Evolutionary conservation across 2,329 filamentous ascomycete genomes (phyloP).

Genomic region (Arachnomyces sp.): DNA sequence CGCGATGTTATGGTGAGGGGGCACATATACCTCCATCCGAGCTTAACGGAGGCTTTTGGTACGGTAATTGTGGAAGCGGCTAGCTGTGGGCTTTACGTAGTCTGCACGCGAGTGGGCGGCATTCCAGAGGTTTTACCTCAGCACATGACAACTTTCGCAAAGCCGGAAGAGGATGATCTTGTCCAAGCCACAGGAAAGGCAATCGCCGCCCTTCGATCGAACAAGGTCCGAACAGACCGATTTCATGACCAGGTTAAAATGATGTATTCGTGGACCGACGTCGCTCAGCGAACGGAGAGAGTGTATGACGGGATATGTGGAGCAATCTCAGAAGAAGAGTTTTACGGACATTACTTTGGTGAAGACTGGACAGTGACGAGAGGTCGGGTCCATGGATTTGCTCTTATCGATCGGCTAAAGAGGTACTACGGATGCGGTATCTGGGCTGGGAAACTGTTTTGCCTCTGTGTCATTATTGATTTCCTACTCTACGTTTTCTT

Average conservation of each 20-base stretch:
- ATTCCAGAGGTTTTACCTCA: constrained; percentile 92
- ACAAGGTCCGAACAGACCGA: constrained; percentile 79
- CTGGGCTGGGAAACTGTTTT: constrained; percentile 97
- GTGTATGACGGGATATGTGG: constrained; percentile 92
- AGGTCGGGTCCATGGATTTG: constrained; percentile 71
- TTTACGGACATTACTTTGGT: constrained; percentile 71
- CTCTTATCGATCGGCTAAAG: constrained; percentile 88
- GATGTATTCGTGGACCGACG: constrained; percentile 99
- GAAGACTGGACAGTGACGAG: constrained; percentile 63
- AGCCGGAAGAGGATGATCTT: constrained; percentile 91
- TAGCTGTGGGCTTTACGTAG: constrained; percentile 89
- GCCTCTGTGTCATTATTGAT: constrained; percentile 86
- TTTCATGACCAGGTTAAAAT: constrained; percentile 96
- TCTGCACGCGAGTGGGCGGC: constrained; percentile 90
- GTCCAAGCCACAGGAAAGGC: constrained; percentile 83
- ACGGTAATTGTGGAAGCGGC: constrained; percentile 97
- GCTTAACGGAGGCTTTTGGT: constrained; percentile 90
- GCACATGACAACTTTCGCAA: constrained; percentile 96
- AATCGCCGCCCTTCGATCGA: constrained; percentile 75
- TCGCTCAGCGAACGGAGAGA: constrained; percentile 83
- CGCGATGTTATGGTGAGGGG: constrained; percentile 95
- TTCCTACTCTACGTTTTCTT: constrained; percentile 83
- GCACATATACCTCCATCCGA: constrained; percentile 93
- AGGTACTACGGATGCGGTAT: constrained; percentile 96
- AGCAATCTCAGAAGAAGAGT: constrained; percentile 74